phyloP scores from a whole-genome alignment of 164 flowering plant genomes.

The Amborella trichopoda region DNA sequence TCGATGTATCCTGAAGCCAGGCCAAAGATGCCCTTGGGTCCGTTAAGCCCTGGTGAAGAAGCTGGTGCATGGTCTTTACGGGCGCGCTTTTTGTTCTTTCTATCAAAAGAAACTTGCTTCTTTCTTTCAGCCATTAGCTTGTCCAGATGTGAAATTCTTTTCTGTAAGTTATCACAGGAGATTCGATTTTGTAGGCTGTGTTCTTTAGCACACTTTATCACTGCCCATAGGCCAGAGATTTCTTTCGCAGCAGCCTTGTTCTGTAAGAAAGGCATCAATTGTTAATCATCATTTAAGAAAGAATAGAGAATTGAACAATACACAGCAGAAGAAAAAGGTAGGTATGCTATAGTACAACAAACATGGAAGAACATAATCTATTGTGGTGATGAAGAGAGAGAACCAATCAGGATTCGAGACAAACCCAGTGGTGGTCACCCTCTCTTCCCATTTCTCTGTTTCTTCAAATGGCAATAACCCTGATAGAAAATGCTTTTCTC shows the following conservation, averaged over 20 bases:
- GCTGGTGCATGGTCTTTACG: conserved; percentile 20
- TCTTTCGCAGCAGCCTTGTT: conserved; percentile 45
- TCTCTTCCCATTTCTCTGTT: no score
- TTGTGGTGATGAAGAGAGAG: no score
- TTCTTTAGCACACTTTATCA: conserved; percentile 40
- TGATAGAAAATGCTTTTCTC: no score
- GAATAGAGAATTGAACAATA: no score
- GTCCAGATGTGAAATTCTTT: conserved; percentile 36
- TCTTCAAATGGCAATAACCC: no score
- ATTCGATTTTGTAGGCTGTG: conserved; percentile 43
- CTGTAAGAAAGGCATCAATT: conserved; percentile 22
- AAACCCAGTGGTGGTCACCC: no score
- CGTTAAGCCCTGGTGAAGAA: conserved; percentile 5
- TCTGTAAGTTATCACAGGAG: conserved; percentile 25
- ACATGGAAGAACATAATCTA: neutral
- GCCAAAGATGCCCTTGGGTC: neutral
- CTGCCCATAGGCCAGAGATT: conserved; percentile 29
- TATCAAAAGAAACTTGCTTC: conserved; percentile 16
- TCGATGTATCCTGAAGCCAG: neutral
- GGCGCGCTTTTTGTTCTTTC: conserved; percentile 16
- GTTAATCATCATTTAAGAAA: no score
- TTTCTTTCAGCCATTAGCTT: conserved; percentile 33
- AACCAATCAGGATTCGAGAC: no score
- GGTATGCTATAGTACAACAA: neutral
- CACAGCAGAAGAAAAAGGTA: neutral